These are phyloP conservation scores for Testicularia cyperi DNA, from an alignment of 1,284 basidiomycete genomes.

Conservation along the genomic window DNA sequence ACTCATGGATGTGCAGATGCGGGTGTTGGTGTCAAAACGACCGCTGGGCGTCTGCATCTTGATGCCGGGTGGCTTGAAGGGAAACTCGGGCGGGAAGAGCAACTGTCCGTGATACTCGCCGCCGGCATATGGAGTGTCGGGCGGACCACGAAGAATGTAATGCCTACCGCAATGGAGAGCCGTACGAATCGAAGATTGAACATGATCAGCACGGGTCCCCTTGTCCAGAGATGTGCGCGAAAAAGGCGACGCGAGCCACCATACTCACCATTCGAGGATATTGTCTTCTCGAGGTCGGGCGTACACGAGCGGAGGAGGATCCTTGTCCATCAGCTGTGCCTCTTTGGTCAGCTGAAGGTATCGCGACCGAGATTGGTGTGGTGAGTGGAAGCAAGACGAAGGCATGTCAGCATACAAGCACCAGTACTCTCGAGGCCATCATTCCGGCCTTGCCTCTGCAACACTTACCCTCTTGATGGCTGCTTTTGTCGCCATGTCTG, in stretches of 20 bases:
- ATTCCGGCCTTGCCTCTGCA: background rate
- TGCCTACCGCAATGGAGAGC: too few species aligned
- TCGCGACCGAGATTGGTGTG: background rate
- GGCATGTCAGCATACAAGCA: background rate
- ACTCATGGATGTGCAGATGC: slow-evolving; percentile 67
- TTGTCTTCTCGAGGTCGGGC: slow-evolving; percentile 94
- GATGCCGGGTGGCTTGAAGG: slow-evolving; percentile 72
- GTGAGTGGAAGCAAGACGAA: background rate
- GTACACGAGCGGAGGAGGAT: slow-evolving; percentile 91
- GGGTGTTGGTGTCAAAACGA: slow-evolving; percentile 86
- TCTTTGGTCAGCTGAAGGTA: slow-evolving; percentile 79
- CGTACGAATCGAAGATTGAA: too few species aligned
- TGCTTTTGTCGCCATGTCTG: slow-evolving; percentile 34
- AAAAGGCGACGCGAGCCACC: too few species aligned
- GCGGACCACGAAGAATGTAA: slow-evolving; percentile 73
- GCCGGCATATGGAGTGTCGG: slow-evolving; percentile 85
- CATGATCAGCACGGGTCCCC: too few species aligned
- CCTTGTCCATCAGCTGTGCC: slow-evolving; percentile 86
- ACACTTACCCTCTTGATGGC: slow-evolving; percentile 34
- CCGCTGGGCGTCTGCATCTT: slow-evolving; percentile 96
- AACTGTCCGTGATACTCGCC: slow-evolving; percentile 80
- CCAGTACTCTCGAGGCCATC: too few species aligned
- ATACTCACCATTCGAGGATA: slow-evolving; percentile 66
- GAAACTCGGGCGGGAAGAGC: slow-evolving; percentile 72
- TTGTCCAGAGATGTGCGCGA: too few species aligned